Base-by-base conservation (phyloP, 2,329 filamentous ascomycete species). In the Chalara sp. region DNA sequence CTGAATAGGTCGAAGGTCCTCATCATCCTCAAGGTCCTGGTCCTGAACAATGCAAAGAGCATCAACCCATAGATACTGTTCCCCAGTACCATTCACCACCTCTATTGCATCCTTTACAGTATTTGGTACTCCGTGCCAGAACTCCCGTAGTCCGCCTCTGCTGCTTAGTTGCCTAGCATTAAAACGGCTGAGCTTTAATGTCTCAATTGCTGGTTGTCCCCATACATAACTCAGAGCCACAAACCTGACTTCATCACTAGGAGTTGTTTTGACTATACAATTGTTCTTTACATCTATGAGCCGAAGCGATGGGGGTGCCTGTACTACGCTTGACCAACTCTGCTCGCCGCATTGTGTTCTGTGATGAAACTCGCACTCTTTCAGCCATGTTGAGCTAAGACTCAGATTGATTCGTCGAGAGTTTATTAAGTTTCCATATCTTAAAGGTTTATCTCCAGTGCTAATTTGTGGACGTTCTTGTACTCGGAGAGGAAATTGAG, bases 1-100 rank as follows among this genome's bases (percentile, higher is more conserved):
- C 35, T 37, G 35, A 37, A 37, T 8, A 8, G 8, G 8, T n/a
- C 42, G 37, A 53, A 29, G 52, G 12, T 50, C 30, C 21, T 49
- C 51, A 29, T 61, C 52, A 28, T 52, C 41, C 11, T 21, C n/a
- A 41, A 53, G 40, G 7, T 45, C 40, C 42, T 65, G 8, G 35
- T 37, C 35, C 8, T 37, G 61, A 33, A 56, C 45, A 21, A 67
- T 65, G 46, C 65, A 67, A 39, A 62, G 60, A 32, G 55, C 47
- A 50, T 66, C 64, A 8, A 66, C 51, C 64, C 64, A 67, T 0
- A 67, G 47, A 46, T 63, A 65, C 6, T 52, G 51, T 6, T 55
- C 46, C 2, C 61, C 56, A 3, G 66, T 51, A 4, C 32, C 40
- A n/a, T 35, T 42, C 0, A 58, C 60, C 12, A 58, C 55, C 4